Base-by-base conservation (phyloP, 306 rosid species). In the Vigna hirtella region DNA sequence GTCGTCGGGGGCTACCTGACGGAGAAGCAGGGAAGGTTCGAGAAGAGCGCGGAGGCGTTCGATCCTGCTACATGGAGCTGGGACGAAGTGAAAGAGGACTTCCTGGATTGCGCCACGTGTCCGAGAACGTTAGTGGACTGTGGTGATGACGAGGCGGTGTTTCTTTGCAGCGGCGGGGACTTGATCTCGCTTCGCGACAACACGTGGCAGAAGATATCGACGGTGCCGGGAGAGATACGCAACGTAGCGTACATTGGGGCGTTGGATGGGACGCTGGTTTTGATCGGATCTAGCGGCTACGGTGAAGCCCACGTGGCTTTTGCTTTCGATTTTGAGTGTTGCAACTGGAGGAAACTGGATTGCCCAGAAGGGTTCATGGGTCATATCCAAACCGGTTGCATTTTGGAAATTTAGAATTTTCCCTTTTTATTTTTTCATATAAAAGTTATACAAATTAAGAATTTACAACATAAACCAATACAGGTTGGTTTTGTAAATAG, bases 1-100 rank as follows among this genome's bases (percentile, higher is more conserved):
- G 84, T 77, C 32, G 68, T 88, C 8, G 94, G 98, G 0, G 98
- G 98, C 1, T 93, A 93, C 50, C 30, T 74, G 47, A 88, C 98
- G 13, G 88, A 93, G 50, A 64, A 50, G 84, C 98, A 93, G 40
- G 98, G 98, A 2, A 70, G 81, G 2, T 93, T 91, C 28, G 93
- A 74, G 81, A 81, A 52, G 11, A 88, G 84, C 28, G 86, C 93
- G 0, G 98, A 93, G 76, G 80, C 47, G 0, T 89, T 86, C 11
- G 82, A 91, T 16, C 53, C 75, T 2, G 66, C 83, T 76, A 70
- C 85, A 52, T 58, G 90, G 91, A 63, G 12, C 34, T 93, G 98
- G 97, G 79, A 32, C 0, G 62, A 2, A 0, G 64, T 88, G 0
- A 30, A 36, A 1, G 93, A 89, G 26, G 79, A 51, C 1, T 91